Evolutionary conservation across 2,329 filamentous ascomycete species (phyloP), one percentile per base, ranked within the genome.

Genomic region (Sphaerulina vaccinii): DNA sequence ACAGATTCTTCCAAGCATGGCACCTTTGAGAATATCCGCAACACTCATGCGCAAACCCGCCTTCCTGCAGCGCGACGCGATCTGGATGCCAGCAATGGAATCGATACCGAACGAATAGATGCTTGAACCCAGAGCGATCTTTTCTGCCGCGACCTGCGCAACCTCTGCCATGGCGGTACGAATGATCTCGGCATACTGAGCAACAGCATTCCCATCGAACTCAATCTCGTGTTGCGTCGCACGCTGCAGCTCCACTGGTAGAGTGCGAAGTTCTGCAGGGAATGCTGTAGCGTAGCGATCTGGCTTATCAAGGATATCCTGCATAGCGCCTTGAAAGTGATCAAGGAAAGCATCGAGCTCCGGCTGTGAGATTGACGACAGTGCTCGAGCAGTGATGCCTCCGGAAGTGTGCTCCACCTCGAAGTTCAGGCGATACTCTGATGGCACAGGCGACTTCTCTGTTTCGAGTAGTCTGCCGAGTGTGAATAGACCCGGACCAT

Each of bases 101-200:
- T 56, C 54, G 22, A 55, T 49, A 11, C 53, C 53, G 19, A 55
- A 55, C 3, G 53, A 52, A 21, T 55, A 55, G 39, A 55, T 52
- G 15, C 42, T 52, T 11, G 49, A 49, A 29, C 49, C 40, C 13
- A 52, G 49, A 11, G 43, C 40, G 38, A 55, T 55, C 15, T 32
- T 55, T 11, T 49, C 49, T 10, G 43, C 43, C 9, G 49, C 18
- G 10, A 55, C 49, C 19, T 55, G 49, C 16, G 53, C 44, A 15
- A 55, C 53, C 4, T 55, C 53, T 21, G 49, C 49, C 53, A 55
- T 55, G 27, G 53, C 53, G n/a, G 15, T 44, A n/a, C 43, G 49
- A 19, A 55, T 49, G 7, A 41, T 35, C 24, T 49, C 40, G 6
- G 49, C 49, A 23, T 45, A 55, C 21, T 37, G 9, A 9, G 40